Conservation (phyloP, 176 grass and related monocot genomes). For the Dendrocalamus sinicus region DNA sequence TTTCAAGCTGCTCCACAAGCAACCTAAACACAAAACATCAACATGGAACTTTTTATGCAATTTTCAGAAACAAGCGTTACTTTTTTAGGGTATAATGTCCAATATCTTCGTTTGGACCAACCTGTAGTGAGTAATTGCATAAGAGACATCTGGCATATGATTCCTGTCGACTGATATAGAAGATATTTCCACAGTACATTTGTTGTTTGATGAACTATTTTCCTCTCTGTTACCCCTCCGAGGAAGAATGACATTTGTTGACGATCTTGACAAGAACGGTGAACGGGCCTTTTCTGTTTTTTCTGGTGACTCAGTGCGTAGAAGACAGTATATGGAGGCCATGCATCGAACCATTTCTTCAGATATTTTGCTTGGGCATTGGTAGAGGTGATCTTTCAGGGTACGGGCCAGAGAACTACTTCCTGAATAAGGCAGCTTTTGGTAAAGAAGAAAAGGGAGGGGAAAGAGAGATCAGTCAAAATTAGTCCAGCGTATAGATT, state of each 20-base stretch:
- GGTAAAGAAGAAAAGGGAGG: constrained; percentile 44
- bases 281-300: constrained; percentile 65
- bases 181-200: constrained; percentile 59
- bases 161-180: constrained; percentile 71
- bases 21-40: constrained; percentile 51
- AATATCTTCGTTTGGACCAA: constrained; percentile 35
- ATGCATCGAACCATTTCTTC: constrained; percentile 99
- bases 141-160: constrained; percentile 63
- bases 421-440: constrained; percentile 71
- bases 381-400: constrained; percentile 89
- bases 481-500: constrained; percentile 21
- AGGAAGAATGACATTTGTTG: constrained; percentile 69
- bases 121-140: constrained; percentile 87
- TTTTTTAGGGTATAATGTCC: background rate
- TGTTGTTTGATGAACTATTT: constrained; percentile 49
- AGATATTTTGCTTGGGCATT: constrained; percentile 97
- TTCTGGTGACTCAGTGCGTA: constrained; percentile 53
- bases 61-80: background rate
- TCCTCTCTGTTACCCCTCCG: constrained; percentile 59
- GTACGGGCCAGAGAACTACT: constrained; percentile 68
- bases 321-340: constrained; percentile 78
- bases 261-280: constrained; percentile 79
- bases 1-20: constrained; percentile 95
- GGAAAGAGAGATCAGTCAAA: constrained; percentile 22
- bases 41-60: constrained; percentile 17